These are phyloP conservation scores for Erythrobasidium hasegawianum DNA, from an alignment of 1,284 basidiomycete genomes.

Conservation along the genomic window DNA sequence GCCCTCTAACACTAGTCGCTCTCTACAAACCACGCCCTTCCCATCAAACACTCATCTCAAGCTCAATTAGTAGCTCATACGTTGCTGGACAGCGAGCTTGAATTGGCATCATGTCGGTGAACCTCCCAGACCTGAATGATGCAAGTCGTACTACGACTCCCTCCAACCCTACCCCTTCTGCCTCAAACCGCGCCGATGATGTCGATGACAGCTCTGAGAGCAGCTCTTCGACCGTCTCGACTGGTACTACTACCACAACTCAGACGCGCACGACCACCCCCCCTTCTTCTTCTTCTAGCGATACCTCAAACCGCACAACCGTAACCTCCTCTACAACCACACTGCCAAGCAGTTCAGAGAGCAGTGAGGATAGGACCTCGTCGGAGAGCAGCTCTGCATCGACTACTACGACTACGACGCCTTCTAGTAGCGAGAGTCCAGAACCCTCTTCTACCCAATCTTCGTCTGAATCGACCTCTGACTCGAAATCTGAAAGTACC, in stretches of 20 bases:
- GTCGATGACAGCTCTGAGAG: conserved; percentile 6
- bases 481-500: neutral
- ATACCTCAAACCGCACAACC: neutral
- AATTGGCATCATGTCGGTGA: neutral
- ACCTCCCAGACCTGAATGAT: neutral
- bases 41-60: too few relatives aligned
- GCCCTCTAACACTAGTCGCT: too few relatives aligned
- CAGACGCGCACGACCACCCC: neutral
- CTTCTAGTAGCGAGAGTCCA: conserved; percentile 1
- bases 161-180: neutral
- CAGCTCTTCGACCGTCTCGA: neutral
- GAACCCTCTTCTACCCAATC: neutral
- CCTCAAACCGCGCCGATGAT: neutral
- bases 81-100: too few relatives aligned
- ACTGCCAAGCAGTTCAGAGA: neutral
- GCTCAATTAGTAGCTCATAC: too few relatives aligned
- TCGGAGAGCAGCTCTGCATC: neutral
- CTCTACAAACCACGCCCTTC: too few relatives aligned
- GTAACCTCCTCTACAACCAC: neutral
- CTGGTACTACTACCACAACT: neutral
- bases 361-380: neutral
- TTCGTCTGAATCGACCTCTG: neutral
- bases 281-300: neutral
- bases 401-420: neutral
- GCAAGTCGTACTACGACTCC: neutral